These are phyloP conservation scores for Pythium rishiriense DNA, from an alignment of 352 stramenopile genomes.

Conservation along the genomic window DNA sequence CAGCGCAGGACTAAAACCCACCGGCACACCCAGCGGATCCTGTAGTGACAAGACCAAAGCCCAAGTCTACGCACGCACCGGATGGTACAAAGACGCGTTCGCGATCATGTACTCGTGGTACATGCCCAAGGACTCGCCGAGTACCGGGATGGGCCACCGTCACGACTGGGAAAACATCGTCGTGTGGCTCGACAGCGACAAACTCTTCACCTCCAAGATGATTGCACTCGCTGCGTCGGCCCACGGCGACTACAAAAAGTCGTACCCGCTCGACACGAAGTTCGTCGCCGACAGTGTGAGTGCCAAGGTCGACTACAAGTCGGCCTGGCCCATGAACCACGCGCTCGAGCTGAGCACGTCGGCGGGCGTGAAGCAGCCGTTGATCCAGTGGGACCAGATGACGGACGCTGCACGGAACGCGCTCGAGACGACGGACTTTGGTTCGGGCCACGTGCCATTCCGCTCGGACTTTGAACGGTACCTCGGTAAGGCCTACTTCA, in stretches of 20 bases:
- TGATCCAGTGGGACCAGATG: slow-evolving; percentile 23
- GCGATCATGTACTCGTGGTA: slow-evolving; percentile 46
- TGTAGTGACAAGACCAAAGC: slow-evolving; percentile 22
- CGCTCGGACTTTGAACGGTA: slow-evolving; percentile 6
- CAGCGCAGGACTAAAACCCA: slow-evolving; percentile 25
- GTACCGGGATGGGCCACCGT: slow-evolving; percentile 26
- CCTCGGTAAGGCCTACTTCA: slow-evolving; percentile 13
- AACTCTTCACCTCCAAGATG: slow-evolving; percentile 11
- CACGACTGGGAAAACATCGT: slow-evolving; percentile 31
- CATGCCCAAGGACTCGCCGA: slow-evolving; percentile 46
- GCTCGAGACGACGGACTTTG: slow-evolving; percentile 20
- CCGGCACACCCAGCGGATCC: slow-evolving; percentile 14
- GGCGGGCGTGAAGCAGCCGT: neutral
- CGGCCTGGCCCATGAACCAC: slow-evolving; percentile 18
- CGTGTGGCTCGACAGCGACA: slow-evolving; percentile 39
- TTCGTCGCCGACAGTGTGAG: slow-evolving; percentile 10
- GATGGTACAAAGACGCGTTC: slow-evolving; percentile 30
- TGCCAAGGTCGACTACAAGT: slow-evolving; percentile 18
- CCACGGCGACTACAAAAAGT: slow-evolving; percentile 24
- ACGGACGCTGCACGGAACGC: slow-evolving; percentile 7
- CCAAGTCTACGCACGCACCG: slow-evolving; percentile 34
- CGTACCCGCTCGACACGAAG: slow-evolving; percentile 20
- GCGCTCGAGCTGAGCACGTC: slow-evolving; percentile 2
- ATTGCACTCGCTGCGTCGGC: slow-evolving; percentile 19
- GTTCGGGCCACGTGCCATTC: slow-evolving; percentile 13